Conservation (phyloP, 2,329 filamentous ascomycete genomes). For the Paecilomyces formosus region DNA sequence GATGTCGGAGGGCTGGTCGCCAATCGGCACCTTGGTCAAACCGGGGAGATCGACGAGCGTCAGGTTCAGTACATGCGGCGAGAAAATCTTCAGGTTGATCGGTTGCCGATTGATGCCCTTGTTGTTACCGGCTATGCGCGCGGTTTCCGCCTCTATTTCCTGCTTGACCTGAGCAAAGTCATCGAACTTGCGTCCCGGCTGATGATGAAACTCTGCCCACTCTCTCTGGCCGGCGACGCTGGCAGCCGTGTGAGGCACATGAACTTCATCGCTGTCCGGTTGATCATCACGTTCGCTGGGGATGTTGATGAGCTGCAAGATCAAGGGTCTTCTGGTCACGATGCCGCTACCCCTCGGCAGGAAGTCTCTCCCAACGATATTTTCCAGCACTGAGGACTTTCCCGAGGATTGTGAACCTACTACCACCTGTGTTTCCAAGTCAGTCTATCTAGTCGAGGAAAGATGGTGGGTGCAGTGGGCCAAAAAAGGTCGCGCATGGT, state of each 20-base stretch:
- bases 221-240: slow-evolving; percentile 60
- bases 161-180: slow-evolving; percentile 90
- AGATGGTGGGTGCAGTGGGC: not conserved
- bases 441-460: slow-evolving; percentile 5
- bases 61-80: slow-evolving; percentile 89
- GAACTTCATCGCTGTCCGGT: slow-evolving; percentile 55
- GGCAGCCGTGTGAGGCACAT: slow-evolving; percentile 69
- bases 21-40: slow-evolving; percentile 95
- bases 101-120: slow-evolving; percentile 97
- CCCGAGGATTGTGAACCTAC: slow-evolving; percentile 97
- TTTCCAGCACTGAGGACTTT: slow-evolving; percentile 97
- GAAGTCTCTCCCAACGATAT: slow-evolving; percentile 97
- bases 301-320: slow-evolving; percentile 97
- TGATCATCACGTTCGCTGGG: slow-evolving; percentile 65
- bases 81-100: slow-evolving; percentile 98
- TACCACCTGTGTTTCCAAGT: slow-evolving; percentile 62
- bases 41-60: slow-evolving; percentile 94
- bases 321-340: slow-evolving; percentile 86
- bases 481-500: not conserved
- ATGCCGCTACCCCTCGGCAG: slow-evolving; percentile 93
- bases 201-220: slow-evolving; percentile 96
- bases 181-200: slow-evolving; percentile 79
- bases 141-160: slow-evolving; percentile 95
- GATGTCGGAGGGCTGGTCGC: slow-evolving; percentile 94
- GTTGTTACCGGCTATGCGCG: slow-evolving; percentile 92